Conservation (phyloP, 176 grass and related monocot species). For the Zoysia pacifica region DNA sequence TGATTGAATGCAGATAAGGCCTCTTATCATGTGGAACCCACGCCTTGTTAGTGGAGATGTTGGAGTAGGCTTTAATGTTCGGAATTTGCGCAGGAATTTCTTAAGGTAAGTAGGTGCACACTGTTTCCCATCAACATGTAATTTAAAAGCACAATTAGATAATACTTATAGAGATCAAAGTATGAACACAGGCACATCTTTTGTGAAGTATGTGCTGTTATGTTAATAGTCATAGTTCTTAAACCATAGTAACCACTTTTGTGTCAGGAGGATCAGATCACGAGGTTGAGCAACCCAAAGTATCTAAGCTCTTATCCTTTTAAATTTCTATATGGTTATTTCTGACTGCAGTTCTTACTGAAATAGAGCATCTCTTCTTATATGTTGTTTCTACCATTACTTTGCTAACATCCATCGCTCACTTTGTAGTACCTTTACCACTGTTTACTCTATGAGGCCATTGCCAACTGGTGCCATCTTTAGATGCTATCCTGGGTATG, state of each 20-base stretch:
- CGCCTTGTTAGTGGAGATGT: constrained; percentile 92
- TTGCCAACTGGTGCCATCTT: constrained; percentile 86
- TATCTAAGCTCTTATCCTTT: not conserved
- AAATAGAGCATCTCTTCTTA: not conserved
- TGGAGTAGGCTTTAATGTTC: constrained; percentile 95
- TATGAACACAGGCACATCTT: not conserved
- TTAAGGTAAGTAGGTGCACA: constrained; percentile 60
- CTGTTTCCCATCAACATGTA: constrained; percentile 1
- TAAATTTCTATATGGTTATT: not conserved
- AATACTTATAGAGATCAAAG: not conserved
- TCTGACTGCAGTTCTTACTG: not conserved
- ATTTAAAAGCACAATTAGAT: not conserved
- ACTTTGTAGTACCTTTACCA: constrained; percentile 84
- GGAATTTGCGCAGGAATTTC: constrained; percentile 81
- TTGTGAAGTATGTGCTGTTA: not conserved
- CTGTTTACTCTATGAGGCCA: constrained; percentile 92
- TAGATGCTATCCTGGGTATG: constrained; percentile 89
- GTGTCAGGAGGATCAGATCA: not conserved
- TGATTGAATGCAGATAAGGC: constrained; percentile 76
- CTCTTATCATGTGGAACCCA: constrained; percentile 98
- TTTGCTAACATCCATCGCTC: constrained; percentile 17
- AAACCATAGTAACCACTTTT: not conserved
- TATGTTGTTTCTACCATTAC: not conserved
- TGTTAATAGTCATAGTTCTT: not conserved
- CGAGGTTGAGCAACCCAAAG: not conserved